Percentiles rank a stretch among this genome's conserved stretches.
Conservation (phyloP, 2,329 filamentous ascomycete genomes). For the Fusarium chlamydosporum region DNA sequence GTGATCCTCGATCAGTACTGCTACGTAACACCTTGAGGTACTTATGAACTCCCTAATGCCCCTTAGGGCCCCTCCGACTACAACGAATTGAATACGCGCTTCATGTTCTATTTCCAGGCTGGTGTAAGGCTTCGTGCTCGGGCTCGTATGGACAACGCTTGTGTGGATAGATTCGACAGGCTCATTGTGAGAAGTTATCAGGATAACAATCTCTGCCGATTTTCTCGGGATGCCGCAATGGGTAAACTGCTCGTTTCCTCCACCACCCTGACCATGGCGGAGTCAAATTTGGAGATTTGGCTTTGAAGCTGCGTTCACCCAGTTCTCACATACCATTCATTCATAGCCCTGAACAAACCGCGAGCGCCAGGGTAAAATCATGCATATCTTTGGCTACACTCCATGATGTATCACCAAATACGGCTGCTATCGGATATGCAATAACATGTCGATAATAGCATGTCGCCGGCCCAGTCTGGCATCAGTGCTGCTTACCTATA, state of each 20-base stretch:
- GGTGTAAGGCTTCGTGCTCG: not conserved
- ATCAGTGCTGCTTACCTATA: conserved; percentile 16
- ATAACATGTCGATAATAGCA: conserved; percentile 16
- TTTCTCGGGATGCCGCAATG: conserved; percentile 30
- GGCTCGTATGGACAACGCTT: conserved; percentile 1
- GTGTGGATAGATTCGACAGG: conserved; percentile 17
- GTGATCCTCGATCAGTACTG: conserved; percentile 7
- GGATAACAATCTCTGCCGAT: conserved; percentile 11
- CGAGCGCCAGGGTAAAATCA: conserved; percentile 9
- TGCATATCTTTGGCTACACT: conserved; percentile 11
- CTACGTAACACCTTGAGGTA: conserved; percentile 3
- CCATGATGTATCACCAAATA: conserved; percentile 8
- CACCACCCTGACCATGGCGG: not conserved
- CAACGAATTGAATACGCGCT: conserved; percentile 1
- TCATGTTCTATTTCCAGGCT: not conserved
- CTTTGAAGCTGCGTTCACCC: conserved; percentile 1
- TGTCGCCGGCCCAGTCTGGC: conserved; percentile 6
- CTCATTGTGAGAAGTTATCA: conserved; percentile 11
- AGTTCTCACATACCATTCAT: not conserved
- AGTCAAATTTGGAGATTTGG: conserved; percentile 3
- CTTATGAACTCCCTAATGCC: conserved; percentile 6
- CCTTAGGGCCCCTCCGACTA: conserved; percentile 28
- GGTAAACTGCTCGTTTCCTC: conserved; percentile 10
- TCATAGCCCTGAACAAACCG: not conserved
- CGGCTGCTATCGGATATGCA: conserved; percentile 1